phyloP scores from a whole-genome alignment of 768 basidiomycete genomes.

The Astraeus odoratus region DNA sequence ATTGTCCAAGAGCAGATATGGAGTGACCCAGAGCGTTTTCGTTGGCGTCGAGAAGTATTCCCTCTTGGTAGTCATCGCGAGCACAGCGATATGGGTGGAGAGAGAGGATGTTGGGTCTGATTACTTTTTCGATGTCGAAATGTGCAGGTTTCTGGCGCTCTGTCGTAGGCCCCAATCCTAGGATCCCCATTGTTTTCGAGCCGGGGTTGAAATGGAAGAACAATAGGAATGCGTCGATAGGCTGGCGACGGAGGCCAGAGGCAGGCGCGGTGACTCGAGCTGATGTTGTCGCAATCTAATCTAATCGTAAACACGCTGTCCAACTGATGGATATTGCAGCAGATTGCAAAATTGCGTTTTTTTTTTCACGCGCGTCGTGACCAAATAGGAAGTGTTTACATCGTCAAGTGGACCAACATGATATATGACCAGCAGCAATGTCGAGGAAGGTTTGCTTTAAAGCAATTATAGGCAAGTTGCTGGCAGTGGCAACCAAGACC shows the following conservation, averaged over 20 bases:
- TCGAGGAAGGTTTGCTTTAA: too few relatives aligned
- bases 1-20: constrained; percentile 37
- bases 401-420: too few relatives aligned
- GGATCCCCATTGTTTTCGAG: constrained; percentile 52
- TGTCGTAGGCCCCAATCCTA: constrained; percentile 44
- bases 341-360: background rate
- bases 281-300: background rate
- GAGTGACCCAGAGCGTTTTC: constrained; percentile 93
- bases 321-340: background rate
- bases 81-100: constrained; percentile 94
- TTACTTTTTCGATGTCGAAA: constrained; percentile 76
- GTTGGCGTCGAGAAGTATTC: constrained; percentile 94
- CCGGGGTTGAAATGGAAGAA: background rate
- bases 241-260: too few relatives aligned
- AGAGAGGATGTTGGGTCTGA: constrained; percentile 90
- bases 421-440: too few relatives aligned
- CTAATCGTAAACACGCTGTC: background rate
- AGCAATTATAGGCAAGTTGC: too few relatives aligned
- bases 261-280: background rate
- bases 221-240: too few relatives aligned
- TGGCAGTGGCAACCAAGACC: too few relatives aligned
- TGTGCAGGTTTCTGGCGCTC: constrained; percentile 57
- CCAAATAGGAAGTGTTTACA: too few relatives aligned
- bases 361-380: too few relatives aligned
- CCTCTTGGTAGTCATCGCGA: constrained; percentile 87